Evolutionary conservation across 306 rosid genomes (phyloP).

Genomic region (Cucurbita maxima): DNA sequence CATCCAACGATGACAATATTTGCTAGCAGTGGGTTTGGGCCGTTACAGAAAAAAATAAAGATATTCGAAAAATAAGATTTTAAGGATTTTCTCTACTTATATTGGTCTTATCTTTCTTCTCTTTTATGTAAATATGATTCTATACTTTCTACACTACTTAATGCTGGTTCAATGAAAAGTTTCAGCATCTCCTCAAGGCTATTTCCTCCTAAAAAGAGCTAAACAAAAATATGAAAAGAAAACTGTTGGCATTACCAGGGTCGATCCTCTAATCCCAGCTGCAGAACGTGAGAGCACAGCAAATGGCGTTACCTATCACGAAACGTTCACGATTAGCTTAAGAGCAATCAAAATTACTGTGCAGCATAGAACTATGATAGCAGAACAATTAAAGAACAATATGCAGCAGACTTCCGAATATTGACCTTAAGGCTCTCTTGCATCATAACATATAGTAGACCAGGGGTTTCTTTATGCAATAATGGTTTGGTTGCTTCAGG

Average conservation of each 20-base stretch:
- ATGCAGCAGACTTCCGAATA: background rate
- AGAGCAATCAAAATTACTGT: background rate
- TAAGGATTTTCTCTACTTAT: background rate
- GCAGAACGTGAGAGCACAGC: conserved; percentile 87
- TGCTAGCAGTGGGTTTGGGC: too few relatives aligned
- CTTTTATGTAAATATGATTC: background rate
- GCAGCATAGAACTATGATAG: background rate
- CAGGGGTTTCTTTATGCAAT: conserved; percentile 87
- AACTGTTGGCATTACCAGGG: conserved; percentile 46
- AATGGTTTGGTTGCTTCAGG: conserved; percentile 89
- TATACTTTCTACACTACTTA: background rate
- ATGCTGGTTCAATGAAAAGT: background rate
- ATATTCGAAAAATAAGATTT: background rate
- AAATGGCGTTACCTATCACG: conserved; percentile 71
- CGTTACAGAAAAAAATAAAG: background rate
- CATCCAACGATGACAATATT: too few relatives aligned
- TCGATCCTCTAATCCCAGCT: conserved; percentile 88
- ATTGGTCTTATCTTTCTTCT: background rate
- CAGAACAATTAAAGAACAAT: background rate
- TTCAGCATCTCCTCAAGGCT: background rate
- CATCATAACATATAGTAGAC: conserved; percentile 74
- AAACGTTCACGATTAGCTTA: background rate
- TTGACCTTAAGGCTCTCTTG: conserved; percentile 83
- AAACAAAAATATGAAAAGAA: background rate
- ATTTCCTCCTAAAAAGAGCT: background rate